Percentiles rank a stretch among this genome's conserved stretches.
Conservation (phyloP, 2,329 filamentous ascomycete genomes). For the Tolypocladium pustulatum region DNA sequence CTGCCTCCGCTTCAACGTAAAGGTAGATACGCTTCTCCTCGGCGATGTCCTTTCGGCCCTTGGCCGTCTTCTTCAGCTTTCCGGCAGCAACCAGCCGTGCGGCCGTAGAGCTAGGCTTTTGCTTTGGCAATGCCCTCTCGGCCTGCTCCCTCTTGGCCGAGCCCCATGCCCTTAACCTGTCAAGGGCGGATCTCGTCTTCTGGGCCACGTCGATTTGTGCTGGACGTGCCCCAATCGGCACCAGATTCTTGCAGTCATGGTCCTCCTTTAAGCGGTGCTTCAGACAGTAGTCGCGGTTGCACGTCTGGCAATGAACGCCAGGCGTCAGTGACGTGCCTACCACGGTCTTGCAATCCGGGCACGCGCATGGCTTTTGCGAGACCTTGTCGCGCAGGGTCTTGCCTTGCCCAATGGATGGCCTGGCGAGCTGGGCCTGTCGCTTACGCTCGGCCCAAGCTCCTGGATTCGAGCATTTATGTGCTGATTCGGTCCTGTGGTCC, state of each 20-base stretch:
- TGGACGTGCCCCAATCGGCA: conserved; percentile 41
- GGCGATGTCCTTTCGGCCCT: conserved; percentile 76
- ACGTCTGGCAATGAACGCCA: conserved; percentile 60
- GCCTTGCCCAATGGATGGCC: conserved; percentile 42
- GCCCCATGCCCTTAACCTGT: conserved; percentile 71
- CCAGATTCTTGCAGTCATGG: conserved; percentile 72
- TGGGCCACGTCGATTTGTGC: conserved; percentile 40
- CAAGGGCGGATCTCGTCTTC: conserved; percentile 63
- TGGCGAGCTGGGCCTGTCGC: conserved; percentile 42
- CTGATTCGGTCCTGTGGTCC: conserved; percentile 79
- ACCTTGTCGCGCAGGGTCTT: conserved; percentile 43
- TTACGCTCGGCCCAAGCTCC: conserved; percentile 53
- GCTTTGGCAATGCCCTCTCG: conserved; percentile 47
- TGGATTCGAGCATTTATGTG: conserved; percentile 57
- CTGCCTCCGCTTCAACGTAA: conserved; percentile 80
- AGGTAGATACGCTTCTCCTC: conserved; percentile 82
- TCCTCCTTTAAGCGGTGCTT: conserved; percentile 69
- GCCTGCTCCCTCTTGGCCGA: conserved; percentile 58
- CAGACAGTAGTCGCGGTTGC: conserved; percentile 66
- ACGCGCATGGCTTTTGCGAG: conserved; percentile 57
- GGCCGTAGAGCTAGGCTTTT: conserved; percentile 52
- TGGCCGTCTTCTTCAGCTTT: conserved; percentile 73
- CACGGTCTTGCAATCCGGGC: conserved; percentile 55
- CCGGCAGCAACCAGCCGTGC: conserved; percentile 61
- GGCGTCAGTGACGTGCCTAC: conserved; percentile 59